Percentiles rank a stretch among this genome's conserved stretches.
Conservation (phyloP, 139 green algal species). For the Mychonastes homosphaera region DNA sequence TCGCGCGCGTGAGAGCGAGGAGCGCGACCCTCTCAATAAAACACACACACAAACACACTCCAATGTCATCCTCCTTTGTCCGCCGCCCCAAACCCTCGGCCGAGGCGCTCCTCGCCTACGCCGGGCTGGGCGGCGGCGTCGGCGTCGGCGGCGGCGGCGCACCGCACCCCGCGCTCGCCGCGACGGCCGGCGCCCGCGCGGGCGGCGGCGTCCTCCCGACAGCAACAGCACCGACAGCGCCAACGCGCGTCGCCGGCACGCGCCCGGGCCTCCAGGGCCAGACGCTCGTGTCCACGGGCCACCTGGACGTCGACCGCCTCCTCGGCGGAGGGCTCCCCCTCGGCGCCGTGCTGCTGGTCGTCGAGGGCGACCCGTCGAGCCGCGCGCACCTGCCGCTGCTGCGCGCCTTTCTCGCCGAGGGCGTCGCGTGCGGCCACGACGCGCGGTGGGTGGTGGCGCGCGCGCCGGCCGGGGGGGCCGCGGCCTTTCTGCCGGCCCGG, state of each 20-base stretch:
- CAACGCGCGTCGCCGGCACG: slow-evolving; percentile 56
- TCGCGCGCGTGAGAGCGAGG: too few relatives aligned
- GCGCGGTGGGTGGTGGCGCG: slow-evolving; percentile 10
- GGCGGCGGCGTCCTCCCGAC: too few relatives aligned
- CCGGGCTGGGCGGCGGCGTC: too few relatives aligned
- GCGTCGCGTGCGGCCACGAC: slow-evolving; percentile 41
- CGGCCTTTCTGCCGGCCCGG: slow-evolving; percentile 33
- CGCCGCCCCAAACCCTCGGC: too few relatives aligned
- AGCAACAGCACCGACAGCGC: too few relatives aligned
- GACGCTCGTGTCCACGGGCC: slow-evolving; percentile 62
- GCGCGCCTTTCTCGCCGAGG: slow-evolving; percentile 70
- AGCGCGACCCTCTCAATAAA: too few relatives aligned
- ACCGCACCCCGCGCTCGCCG: too few relatives aligned
- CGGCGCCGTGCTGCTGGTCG: slow-evolving; percentile 46
- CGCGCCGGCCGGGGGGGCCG: slow-evolving; percentile 10
- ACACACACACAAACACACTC: too few relatives aligned
- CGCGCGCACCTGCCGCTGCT: slow-evolving; percentile 51
- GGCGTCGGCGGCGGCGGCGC: too few relatives aligned
- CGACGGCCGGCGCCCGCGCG: too few relatives aligned
- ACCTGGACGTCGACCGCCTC: slow-evolving; percentile 60
- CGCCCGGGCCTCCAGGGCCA: slow-evolving; percentile 58
- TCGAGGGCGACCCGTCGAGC: slow-evolving; percentile 52
- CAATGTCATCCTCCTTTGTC: too few relatives aligned
- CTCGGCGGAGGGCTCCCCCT: slow-evolving; percentile 64
- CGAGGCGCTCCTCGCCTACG: too few relatives aligned